These are phyloP conservation scores for Fennellomyces sp. DNA, from an alignment of 371 early-diverging fungal genomes.

Conservation along the genomic window DNA sequence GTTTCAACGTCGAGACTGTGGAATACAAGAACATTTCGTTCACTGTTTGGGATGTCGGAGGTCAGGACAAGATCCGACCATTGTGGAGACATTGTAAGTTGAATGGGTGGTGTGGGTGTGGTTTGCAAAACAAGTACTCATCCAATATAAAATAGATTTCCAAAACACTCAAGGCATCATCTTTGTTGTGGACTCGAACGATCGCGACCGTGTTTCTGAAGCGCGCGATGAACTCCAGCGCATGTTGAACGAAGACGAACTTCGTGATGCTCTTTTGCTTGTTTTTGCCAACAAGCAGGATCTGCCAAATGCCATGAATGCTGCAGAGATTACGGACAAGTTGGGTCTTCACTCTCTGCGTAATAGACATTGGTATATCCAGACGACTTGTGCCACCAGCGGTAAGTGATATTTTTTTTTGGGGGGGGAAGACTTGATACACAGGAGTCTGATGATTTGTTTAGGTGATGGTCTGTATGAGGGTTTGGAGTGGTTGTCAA, in stretches of 20 bases:
- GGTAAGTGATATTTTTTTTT: conserved; percentile 50
- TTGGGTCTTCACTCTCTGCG: conserved; percentile 86
- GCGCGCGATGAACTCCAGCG: conserved; percentile 87
- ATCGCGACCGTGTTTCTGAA: conserved; percentile 89
- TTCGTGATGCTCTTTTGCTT: conserved; percentile 86
- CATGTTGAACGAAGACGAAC: conserved; percentile 93
- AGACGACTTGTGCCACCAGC: conserved; percentile 90
- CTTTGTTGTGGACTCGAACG: conserved; percentile 95
- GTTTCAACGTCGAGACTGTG: conserved; percentile 94
- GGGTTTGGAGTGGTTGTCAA: conserved; percentile 82
- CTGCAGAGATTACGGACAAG: conserved; percentile 91
- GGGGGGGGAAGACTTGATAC: too few relatives aligned
- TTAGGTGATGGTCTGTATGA: conserved; percentile 92
- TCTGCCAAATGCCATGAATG: conserved; percentile 91
- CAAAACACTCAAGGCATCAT: conserved; percentile 97
- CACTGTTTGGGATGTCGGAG: conserved; percentile 96
- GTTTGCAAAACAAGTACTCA: neutral
- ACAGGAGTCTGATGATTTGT: neutral
- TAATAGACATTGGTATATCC: conserved; percentile 92
- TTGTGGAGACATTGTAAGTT: conserved; percentile 59
- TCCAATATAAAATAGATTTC: conserved; percentile 70
- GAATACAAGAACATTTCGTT: conserved; percentile 97
- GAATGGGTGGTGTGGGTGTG: neutral
- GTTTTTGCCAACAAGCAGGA: conserved; percentile 98
- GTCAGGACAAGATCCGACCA: conserved; percentile 68